Conservation (phyloP, 352 stramenopile species). For the Globisporangium nagaii region DNA sequence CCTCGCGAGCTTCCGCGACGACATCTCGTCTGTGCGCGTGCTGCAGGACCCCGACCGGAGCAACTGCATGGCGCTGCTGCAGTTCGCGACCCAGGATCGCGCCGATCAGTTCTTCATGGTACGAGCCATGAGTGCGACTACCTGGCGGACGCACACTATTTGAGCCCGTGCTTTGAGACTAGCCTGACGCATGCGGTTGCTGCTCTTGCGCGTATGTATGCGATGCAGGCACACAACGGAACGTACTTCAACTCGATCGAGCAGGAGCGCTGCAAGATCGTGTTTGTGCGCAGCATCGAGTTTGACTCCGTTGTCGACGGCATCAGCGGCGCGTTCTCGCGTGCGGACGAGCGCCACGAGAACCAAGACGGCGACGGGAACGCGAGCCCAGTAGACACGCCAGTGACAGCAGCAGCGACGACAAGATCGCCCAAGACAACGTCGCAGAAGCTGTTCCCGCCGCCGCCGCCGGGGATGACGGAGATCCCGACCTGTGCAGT, state of each 20-base stretch:
- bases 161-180: too few relatives aligned
- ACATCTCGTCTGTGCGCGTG: slow-evolving; percentile 76
- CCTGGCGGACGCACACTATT: too few relatives aligned
- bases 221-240: slow-evolving; percentile 71
- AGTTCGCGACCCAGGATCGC: slow-evolving; percentile 72
- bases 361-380: slow-evolving; percentile 16
- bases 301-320: slow-evolving; percentile 52
- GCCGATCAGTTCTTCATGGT: slow-evolving; percentile 80
- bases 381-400: not conserved
- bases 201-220: too few relatives aligned
- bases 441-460: slow-evolving; percentile 48
- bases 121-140: too few relatives aligned
- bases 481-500: slow-evolving; percentile 90
- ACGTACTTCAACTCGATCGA: slow-evolving; percentile 92
- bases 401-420: not conserved
- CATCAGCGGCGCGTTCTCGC: slow-evolving; percentile 14
- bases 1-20: slow-evolving; percentile 57
- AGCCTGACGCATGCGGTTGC: too few relatives aligned
- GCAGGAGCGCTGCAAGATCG: slow-evolving; percentile 85
- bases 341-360: slow-evolving; percentile 12
- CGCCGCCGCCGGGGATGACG: slow-evolving; percentile 68
- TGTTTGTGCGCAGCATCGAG: slow-evolving; percentile 87
- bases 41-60: slow-evolving; percentile 74
- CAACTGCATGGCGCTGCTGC: slow-evolving; percentile 85
- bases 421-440: slow-evolving; percentile 10